Evolutionary conservation across 805 yeast species (phyloP).

Genomic region (Teunomyces pallodes): DNA sequence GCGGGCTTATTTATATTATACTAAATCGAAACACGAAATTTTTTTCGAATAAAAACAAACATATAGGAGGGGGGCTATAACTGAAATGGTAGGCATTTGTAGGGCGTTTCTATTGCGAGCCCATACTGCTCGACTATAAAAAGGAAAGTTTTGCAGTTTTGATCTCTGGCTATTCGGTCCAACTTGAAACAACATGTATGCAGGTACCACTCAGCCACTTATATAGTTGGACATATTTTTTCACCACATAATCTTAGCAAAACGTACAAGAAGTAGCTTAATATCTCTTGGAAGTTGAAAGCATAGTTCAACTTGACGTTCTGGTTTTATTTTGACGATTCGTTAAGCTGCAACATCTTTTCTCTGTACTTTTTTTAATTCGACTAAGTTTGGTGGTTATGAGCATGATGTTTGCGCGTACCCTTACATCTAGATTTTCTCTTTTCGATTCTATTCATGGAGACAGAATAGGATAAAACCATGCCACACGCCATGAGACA

Average conservation of each 20-base stretch:
- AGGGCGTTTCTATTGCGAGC: slow-evolving; percentile 1
- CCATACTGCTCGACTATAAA: neutral
- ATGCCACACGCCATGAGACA: neutral
- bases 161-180: neutral
- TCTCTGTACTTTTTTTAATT: neutral
- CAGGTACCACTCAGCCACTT: slow-evolving; percentile 2
- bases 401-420: neutral
- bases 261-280: neutral
- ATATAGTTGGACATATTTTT: neutral
- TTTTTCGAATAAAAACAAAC: slow-evolving; percentile 3
- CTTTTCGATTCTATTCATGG: neutral
- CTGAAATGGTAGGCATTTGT: neutral
- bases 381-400: neutral
- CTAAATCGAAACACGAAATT: slow-evolving; percentile 4
- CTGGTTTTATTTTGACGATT: no score
- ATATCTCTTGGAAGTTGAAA: neutral
- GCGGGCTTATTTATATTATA: neutral
- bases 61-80: slow-evolving; percentile 2
- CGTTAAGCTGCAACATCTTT: neutral
- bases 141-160: slow-evolving; percentile 1
- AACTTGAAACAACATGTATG: neutral
- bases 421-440: neutral
- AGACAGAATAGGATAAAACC: neutral
- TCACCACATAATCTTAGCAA: neutral
- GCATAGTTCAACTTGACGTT: neutral